Evolutionary conservation across 208 protist genomes (phyloP).

Genomic region (Leishmania tropica): DNA sequence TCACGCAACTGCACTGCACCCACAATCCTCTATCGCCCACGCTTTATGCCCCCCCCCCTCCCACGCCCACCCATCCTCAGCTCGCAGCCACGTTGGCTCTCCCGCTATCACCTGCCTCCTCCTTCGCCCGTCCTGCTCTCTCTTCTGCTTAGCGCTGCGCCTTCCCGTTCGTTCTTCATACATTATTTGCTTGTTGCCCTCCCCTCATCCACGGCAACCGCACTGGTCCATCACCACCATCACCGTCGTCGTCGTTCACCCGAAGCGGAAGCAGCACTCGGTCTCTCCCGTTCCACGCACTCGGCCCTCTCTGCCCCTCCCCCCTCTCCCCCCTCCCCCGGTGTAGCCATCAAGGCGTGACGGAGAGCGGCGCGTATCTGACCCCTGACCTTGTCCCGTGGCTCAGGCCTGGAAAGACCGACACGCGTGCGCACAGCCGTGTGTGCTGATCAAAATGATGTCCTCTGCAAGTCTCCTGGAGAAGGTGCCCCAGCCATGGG

Average conservation of each 20-base stretch:
- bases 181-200: not conserved
- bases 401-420: not conserved
- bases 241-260: not conserved
- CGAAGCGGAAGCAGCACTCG: not conserved
- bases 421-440: not conserved
- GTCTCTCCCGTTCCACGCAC: not conserved
- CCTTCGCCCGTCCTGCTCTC: not conserved
- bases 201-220: not conserved
- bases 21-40: too few relatives aligned
- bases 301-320: not conserved
- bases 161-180: too few relatives aligned
- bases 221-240: not conserved
- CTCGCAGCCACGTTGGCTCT: not conserved
- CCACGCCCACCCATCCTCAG: not conserved
- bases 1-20: not conserved
- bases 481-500: slow-evolving; percentile 56
- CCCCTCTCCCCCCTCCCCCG: not conserved
- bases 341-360: not conserved
- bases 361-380: not conserved
- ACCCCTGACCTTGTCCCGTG: not conserved
- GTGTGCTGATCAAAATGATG: slow-evolving; percentile 14
- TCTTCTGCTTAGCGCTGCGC: not conserved
- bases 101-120: not conserved
- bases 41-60: too few relatives aligned
- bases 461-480: slow-evolving; percentile 14